Percentiles rank a stretch among this genome's conserved stretches.
These are phyloP conservation scores for Corynascus novoguineensis DNA, from an alignment of 495 filamentous ascomycete genomes.

Conservation along the genomic window DNA sequence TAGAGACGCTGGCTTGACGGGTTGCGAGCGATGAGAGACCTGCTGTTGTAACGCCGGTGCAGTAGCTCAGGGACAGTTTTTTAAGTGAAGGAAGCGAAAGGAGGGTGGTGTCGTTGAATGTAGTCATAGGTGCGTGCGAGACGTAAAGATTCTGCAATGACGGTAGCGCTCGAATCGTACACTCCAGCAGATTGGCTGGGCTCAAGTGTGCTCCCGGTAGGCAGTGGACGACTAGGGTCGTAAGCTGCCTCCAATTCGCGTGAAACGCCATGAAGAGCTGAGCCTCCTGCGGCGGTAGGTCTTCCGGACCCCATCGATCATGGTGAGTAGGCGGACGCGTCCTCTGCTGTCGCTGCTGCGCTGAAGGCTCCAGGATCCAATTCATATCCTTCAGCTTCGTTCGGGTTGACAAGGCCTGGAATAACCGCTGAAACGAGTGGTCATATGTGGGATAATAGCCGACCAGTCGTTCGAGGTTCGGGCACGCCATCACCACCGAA, in stretches of 20 bases:
- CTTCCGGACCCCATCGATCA: conserved; percentile 38
- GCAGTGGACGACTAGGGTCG: conserved; percentile 71
- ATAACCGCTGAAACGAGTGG: conserved; percentile 67
- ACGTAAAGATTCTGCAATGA: conserved; percentile 67
- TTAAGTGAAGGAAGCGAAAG: conserved; percentile 65
- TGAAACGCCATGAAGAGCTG: conserved; percentile 67
- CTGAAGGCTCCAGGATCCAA: conserved; percentile 60
- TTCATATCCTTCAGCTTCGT: conserved; percentile 68
- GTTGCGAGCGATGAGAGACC: conserved; percentile 71
- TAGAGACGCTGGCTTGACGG: conserved; percentile 47
- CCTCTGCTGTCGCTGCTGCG: conserved; percentile 31
- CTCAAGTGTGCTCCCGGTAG: conserved; percentile 57
- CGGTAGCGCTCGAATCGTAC: conserved; percentile 60
- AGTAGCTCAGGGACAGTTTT: conserved; percentile 67
- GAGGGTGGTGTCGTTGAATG: conserved; percentile 67
- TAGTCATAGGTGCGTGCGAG: conserved; percentile 62
- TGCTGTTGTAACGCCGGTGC: conserved; percentile 68
- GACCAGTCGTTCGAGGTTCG: conserved; percentile 70
- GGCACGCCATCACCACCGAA: conserved; percentile 78
- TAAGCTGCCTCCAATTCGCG: conserved; percentile 61
- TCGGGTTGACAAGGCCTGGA: conserved; percentile 73
- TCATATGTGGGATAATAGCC: conserved; percentile 67
- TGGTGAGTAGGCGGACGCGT: not conserved
- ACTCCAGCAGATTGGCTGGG: conserved; percentile 60
- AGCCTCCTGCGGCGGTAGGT: conserved; percentile 55